Conservation (phyloP, 228 moss, liverwort and hornwort genomes). For the Sphagnum magellanicum region DNA sequence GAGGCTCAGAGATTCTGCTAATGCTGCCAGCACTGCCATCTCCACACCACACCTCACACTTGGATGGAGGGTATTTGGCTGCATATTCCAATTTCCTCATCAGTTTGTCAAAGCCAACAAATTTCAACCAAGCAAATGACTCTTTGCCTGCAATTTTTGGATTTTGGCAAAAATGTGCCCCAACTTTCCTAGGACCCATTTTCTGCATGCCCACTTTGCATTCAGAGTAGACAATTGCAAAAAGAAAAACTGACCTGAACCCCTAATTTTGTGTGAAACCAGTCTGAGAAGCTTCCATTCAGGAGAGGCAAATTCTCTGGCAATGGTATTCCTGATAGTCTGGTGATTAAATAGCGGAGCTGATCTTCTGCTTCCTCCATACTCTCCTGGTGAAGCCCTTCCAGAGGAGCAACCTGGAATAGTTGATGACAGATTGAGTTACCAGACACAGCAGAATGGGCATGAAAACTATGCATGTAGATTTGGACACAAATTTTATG, state of each 20-base stretch:
- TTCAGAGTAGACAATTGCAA: too few relatives aligned
- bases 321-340: slow-evolving; percentile 58
- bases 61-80: slow-evolving; percentile 60
- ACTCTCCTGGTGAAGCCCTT: slow-evolving; percentile 76
- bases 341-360: slow-evolving; percentile 52
- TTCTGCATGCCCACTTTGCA: too few relatives aligned
- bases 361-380: slow-evolving; percentile 79
- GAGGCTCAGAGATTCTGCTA: slow-evolving; percentile 53
- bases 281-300: slow-evolving; percentile 72
- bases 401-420: slow-evolving; percentile 70
- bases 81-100: slow-evolving; percentile 1
- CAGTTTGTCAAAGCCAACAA: neutral
- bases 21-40: slow-evolving; percentile 76
- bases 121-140: neutral
- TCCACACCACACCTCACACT: slow-evolving; percentile 82
- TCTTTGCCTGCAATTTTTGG: too few relatives aligned
- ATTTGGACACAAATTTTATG: neutral
- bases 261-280: slow-evolving; percentile 55
- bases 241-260: slow-evolving; percentile 30
- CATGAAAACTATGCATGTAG: neutral
- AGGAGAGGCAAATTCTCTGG: slow-evolving; percentile 52
- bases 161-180: too few relatives aligned
- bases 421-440: neutral
- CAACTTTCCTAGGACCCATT: too few relatives aligned
- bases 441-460: too few relatives aligned